Base-by-base conservation (phyloP, 345 rosid species). In the Eucalyptus tenuipes region DNA sequence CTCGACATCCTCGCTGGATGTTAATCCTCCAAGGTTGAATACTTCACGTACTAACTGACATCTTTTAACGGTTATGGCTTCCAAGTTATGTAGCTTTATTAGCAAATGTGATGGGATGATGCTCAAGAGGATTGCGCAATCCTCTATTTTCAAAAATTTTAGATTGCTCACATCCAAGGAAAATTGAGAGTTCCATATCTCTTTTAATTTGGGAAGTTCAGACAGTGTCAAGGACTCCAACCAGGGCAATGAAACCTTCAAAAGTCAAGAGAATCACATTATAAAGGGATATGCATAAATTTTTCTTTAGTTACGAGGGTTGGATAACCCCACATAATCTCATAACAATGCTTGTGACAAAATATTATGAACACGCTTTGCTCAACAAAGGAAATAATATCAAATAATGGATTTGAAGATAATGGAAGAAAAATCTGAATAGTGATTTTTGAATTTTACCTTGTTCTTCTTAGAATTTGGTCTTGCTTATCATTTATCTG, bases 151-250 rank as follows among this genome's bases (percentile, higher is more conserved):
- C 29, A 91, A 13, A 17, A 42, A 7, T 42, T 87, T 89, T 4
- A 91, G 85, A 49, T 55, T 86, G 64, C 75, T 6, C 3, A 47
- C 27, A 15, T 81, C 15, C 3, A 6, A 13, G 4, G 71, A 20
- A 25, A 44, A 33, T 25, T 44, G 18, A 16, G 64, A 15, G 7
- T 11, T 20, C 87, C 89, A 88, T 44, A 88, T 82, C 68, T 84
- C 42, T 12, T 59, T 20, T 49, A 88, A 7, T 7, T 88, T 85
- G 57, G 87, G 45, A 48, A 88, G 86, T 17, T 33, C 0, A 12
- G 17, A 59, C 3, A 88, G 12, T 16, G 29, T 48, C 48, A 91
- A 92, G 24, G 89, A 87, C 86, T 89, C 90, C 13, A 86, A 16
- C 40, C 22, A 4, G 25, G 27, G 13, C 89, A 89, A 22, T 44